Conservation (phyloP, 371 early-diverging fungal species). For the Amoeboradix gromovi region DNA sequence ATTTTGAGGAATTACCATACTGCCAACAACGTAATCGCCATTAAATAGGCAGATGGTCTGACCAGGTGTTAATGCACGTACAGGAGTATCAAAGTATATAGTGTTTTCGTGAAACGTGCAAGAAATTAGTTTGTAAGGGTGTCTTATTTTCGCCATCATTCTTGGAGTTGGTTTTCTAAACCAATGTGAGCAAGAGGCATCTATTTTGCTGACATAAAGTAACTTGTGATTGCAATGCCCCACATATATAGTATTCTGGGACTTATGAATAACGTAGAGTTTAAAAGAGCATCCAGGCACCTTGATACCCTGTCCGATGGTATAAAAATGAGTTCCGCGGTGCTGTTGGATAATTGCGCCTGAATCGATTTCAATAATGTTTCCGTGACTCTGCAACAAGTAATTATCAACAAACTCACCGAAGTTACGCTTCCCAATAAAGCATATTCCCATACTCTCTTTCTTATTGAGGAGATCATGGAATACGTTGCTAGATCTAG, state of each 20-base stretch:
- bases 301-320: background rate
- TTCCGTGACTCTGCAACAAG: background rate
- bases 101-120: background rate
- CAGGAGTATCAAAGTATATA: background rate
- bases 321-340: background rate
- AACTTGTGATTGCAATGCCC: background rate
- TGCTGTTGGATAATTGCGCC: background rate
- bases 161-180: background rate
- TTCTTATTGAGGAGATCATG: constrained; percentile 15
- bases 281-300: background rate
- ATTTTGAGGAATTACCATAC: too few species aligned
- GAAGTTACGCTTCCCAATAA: constrained; percentile 59
- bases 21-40: background rate
- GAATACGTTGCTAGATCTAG: background rate
- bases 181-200: background rate
- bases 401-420: constrained; percentile 40
- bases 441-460: constrained; percentile 87
- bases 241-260: background rate
- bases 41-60: background rate
- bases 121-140: background rate
- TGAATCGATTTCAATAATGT: background rate
- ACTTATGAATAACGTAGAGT: background rate
- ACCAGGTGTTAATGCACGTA: background rate
- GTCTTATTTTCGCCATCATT: background rate
- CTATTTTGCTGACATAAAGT: background rate